Evolutionary conservation across 805 yeast genomes (phyloP).

Genomic region (Wickerhamiella australiensis): DNA sequence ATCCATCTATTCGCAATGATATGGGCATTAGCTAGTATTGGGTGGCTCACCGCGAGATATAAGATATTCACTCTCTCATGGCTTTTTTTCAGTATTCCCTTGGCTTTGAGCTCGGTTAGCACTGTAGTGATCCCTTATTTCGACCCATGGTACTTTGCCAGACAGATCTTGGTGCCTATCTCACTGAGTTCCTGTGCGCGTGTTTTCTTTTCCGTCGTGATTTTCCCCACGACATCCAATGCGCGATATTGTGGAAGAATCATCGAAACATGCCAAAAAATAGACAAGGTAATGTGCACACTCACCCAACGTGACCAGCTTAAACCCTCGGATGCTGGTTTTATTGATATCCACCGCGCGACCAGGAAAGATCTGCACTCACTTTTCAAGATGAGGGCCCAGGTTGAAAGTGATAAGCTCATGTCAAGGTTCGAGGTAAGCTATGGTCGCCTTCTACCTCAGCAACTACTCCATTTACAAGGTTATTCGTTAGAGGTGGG

Average conservation of each 20-base stretch:
- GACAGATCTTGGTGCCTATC: constrained; percentile 19
- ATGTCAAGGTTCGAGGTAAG: constrained; percentile 6
- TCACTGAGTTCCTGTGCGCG: constrained; percentile 20
- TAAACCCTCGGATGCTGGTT: constrained; percentile 17
- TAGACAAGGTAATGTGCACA: background rate
- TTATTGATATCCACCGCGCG: background rate
- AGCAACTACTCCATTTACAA: background rate
- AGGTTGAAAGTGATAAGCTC: constrained; percentile 5
- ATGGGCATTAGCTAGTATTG: constrained; percentile 11
- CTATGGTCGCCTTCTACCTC: background rate
- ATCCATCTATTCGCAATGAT: constrained; percentile 18
- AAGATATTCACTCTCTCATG: constrained; percentile 16
- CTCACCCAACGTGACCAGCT: background rate
- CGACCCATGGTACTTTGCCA: constrained; percentile 16
- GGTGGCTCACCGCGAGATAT: constrained; percentile 12
- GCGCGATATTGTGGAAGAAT: constrained; percentile 17
- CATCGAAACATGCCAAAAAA: constrained; percentile 9
- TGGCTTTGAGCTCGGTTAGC: constrained; percentile 13
- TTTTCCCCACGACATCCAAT: constrained; percentile 23
- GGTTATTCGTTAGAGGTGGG: background rate
- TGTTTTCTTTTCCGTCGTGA: constrained; percentile 16
- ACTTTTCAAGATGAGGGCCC: background rate
- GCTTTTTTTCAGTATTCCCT: constrained; percentile 18
- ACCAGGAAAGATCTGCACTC: background rate
- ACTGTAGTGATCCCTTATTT: constrained; percentile 15